Conservation (phyloP, 2,329 filamentous ascomycete species). For the Cryphonectria nitschkei region DNA sequence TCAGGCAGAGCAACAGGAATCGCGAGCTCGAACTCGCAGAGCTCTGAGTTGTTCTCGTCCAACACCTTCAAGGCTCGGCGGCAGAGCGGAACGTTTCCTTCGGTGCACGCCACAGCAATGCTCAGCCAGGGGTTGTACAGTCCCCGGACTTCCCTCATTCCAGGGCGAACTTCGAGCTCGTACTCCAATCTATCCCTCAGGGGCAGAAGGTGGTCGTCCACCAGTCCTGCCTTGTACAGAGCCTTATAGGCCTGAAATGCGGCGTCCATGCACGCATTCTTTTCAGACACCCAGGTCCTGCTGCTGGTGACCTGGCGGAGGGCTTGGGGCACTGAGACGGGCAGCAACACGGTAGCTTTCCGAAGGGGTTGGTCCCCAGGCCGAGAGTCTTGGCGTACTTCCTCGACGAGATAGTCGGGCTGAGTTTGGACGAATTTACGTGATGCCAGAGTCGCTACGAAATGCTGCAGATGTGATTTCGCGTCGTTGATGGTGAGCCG, state of each 20-base stretch:
- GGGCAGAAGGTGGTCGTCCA: conserved; percentile 81
- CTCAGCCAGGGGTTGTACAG: conserved; percentile 52
- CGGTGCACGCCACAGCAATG: conserved; percentile 49
- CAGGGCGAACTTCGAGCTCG: conserved; percentile 43
- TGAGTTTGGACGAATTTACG: conserved; percentile 64
- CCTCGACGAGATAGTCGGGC: conserved; percentile 68
- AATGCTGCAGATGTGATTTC: conserved; percentile 77
- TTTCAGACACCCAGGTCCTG: conserved; percentile 69
- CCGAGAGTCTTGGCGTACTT: conserved; percentile 37
- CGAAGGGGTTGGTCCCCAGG: conserved; percentile 37
- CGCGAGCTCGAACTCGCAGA: conserved; percentile 46
- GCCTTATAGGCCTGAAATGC: conserved; percentile 78
- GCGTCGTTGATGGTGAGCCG: conserved; percentile 74
- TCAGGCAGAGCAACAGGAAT: conserved; percentile 49
- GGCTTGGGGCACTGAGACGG: conserved; percentile 66
- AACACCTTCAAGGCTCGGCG: conserved; percentile 40
- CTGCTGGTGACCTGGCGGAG: conserved; percentile 59
- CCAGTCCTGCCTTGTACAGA: conserved; percentile 70
- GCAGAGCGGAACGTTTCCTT: conserved; percentile 35
- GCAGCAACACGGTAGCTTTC: conserved; percentile 69
- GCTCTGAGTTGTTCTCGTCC: conserved; percentile 37
- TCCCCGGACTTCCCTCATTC: conserved; percentile 41
- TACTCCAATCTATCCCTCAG: conserved; percentile 44
- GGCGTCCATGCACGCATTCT: conserved; percentile 76
- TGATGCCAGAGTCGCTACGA: conserved; percentile 67